Percentiles rank a stretch among this genome's conserved stretches.
Conservation (phyloP, 2,329 filamentous ascomycete species). For the Xylariaceae sp. region DNA sequence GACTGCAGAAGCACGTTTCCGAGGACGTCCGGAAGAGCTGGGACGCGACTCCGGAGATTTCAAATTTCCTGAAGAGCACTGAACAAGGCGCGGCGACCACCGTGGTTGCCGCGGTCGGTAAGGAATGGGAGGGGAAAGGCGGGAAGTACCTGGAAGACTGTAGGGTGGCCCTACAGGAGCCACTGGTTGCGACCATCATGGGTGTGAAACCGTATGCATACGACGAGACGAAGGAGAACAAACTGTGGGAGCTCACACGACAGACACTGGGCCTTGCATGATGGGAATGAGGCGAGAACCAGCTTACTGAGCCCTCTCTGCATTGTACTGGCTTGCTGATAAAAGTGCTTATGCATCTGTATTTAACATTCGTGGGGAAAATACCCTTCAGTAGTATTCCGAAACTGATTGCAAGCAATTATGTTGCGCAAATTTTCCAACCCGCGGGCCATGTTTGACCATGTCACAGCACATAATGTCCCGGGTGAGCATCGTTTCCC, state of each 20-base stretch:
- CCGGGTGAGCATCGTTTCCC: too few relatives aligned
- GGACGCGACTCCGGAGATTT: neutral
- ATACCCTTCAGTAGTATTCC: too few relatives aligned
- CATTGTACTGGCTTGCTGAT: too few relatives aligned
- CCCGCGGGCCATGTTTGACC: too few relatives aligned
- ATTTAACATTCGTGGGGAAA: too few relatives aligned
- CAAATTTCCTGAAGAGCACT: too few relatives aligned
- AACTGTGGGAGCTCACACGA: conserved; percentile 19
- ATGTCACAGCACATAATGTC: too few relatives aligned
- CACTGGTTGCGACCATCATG: neutral
- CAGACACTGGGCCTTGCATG: conserved; percentile 9
- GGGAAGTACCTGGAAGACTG: conserved; percentile 27
- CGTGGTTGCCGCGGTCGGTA: conserved; percentile 46
- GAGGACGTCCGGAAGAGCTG: conserved; percentile 1
- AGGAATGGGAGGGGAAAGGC: conserved; percentile 39
- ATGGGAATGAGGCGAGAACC: neutral
- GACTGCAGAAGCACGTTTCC: conserved; percentile 18
- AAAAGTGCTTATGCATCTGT: too few relatives aligned
- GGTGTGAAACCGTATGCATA: conserved; percentile 19
- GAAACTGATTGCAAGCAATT: too few relatives aligned
- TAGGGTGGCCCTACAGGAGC: neutral
- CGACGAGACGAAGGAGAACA: conserved; percentile 18
- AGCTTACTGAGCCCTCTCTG: too few relatives aligned
- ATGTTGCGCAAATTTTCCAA: too few relatives aligned
- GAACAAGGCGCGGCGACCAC: conserved; percentile 53